These are phyloP conservation scores for Ceratocystiopsis minuta DNA, from an alignment of 2,329 filamentous ascomycete genomes.

Conservation along the genomic window DNA sequence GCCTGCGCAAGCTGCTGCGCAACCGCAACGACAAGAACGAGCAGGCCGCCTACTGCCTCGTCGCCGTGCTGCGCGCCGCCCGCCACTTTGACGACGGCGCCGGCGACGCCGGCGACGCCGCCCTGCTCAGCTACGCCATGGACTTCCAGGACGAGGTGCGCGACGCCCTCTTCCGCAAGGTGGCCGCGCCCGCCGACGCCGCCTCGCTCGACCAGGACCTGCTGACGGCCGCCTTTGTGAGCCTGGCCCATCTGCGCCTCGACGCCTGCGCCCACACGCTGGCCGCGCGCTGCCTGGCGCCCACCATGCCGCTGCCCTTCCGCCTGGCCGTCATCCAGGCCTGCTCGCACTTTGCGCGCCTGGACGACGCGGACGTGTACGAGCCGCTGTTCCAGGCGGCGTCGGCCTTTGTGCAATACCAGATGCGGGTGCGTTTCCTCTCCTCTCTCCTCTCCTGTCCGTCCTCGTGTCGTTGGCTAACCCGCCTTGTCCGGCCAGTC, in stretches of 20 bases:
- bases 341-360: slow-evolving; percentile 42
- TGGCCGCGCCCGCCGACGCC: slow-evolving; percentile 27
- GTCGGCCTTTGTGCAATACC: slow-evolving; percentile 36
- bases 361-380: slow-evolving; percentile 30
- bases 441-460: too few species aligned
- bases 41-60: slow-evolving; percentile 47
- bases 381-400: slow-evolving; percentile 35
- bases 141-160: slow-evolving; percentile 52
- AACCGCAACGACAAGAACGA: slow-evolving; percentile 52
- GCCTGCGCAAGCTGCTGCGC: slow-evolving; percentile 41
- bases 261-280: slow-evolving; percentile 39
- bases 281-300: slow-evolving; percentile 35
- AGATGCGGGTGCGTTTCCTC: slow-evolving; percentile 32
- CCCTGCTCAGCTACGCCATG: slow-evolving; percentile 45
- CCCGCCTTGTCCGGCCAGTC: slow-evolving; percentile 14
- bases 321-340: slow-evolving; percentile 45
- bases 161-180: slow-evolving; percentile 44
- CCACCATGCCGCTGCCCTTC: slow-evolving; percentile 38
- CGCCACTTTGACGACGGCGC: slow-evolving; percentile 45
- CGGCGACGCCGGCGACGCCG: slow-evolving; percentile 34
- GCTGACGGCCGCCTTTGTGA: slow-evolving; percentile 49
- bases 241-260: slow-evolving; percentile 42
- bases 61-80: slow-evolving; percentile 42
- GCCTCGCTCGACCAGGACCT: slow-evolving; percentile 41
- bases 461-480: too few species aligned